Evolutionary conservation across 441 rosid genomes (phyloP).

Genomic region (Melastoma candidum): DNA sequence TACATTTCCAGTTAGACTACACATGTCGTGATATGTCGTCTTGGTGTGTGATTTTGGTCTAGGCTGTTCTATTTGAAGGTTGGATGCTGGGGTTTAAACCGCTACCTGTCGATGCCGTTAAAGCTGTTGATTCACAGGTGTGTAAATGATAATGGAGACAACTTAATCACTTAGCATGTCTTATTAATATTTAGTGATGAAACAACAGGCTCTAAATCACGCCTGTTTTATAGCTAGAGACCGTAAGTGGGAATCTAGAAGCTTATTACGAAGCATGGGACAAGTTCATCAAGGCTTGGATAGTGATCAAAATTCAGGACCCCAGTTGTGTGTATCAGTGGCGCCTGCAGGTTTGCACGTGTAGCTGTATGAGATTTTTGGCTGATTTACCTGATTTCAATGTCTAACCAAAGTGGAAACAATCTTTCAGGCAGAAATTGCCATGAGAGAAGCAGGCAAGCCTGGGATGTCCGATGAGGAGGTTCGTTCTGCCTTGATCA

Average conservation of each 20-base stretch:
- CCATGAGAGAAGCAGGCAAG: conserved; percentile 80
- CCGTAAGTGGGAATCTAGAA: conserved; percentile 71
- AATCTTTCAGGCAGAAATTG: conserved; percentile 70
- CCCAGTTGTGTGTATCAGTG: conserved; percentile 81
- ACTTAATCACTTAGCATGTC: not conserved
- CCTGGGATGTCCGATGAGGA: conserved; percentile 89
- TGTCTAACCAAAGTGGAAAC: not conserved
- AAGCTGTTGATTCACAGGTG: conserved; percentile 88
- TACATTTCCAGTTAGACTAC: too few relatives aligned
- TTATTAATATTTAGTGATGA: not conserved
- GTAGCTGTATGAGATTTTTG: not conserved
- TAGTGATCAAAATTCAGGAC: conserved; percentile 80
- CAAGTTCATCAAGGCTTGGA: conserved; percentile 75
- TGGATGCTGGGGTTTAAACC: conserved; percentile 99
- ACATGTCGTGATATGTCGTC: not conserved
- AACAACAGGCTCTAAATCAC: not conserved
- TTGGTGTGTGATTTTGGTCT: conserved; percentile 3
- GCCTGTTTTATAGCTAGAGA: conserved; percentile 47
- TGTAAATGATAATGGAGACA: not conserved
- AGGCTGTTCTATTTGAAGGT: conserved; percentile 88
- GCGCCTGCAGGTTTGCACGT: conserved; percentile 75
- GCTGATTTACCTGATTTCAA: too few relatives aligned
- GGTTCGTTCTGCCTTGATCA: conserved; percentile 26
- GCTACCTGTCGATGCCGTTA: conserved; percentile 43
- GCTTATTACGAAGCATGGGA: conserved; percentile 89